phyloP scores from a whole-genome alignment of 345 rosid genomes.

The Euphorbia pulcherrima region DNA sequence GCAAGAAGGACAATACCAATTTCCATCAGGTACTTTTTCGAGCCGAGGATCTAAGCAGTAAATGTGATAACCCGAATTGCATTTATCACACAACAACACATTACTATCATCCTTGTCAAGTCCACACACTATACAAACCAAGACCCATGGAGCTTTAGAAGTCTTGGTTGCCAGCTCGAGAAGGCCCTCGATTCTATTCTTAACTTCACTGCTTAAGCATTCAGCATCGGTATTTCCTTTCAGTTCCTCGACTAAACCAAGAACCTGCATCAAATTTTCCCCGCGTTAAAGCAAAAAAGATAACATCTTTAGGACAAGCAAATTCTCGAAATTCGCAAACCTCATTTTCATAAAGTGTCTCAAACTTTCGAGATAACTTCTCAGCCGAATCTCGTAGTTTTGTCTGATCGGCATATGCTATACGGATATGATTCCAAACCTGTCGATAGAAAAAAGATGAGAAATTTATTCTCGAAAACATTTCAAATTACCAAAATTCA shows the following conservation, averaged over 20 bases:
- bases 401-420: slow-evolving; percentile 32
- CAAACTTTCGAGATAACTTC: slow-evolving; percentile 32
- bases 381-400: slow-evolving; percentile 30
- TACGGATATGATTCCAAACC: slow-evolving; percentile 36
- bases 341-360: slow-evolving; percentile 31
- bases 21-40: slow-evolving; percentile 35
- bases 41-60: slow-evolving; percentile 41
- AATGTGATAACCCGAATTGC: slow-evolving; percentile 40
- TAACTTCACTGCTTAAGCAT: slow-evolving; percentile 26
- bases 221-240: slow-evolving; percentile 10
- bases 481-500: background rate
- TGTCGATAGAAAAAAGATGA: slow-evolving; percentile 18
- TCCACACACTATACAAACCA: slow-evolving; percentile 38
- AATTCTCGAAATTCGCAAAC: slow-evolving; percentile 11
- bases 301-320: background rate
- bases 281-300: slow-evolving; percentile 11
- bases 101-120: slow-evolving; percentile 36
- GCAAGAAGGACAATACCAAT: slow-evolving; percentile 45
- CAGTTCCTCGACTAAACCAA: slow-evolving; percentile 28
- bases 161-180: slow-evolving; percentile 25
- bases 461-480: background rate
- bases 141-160: slow-evolving; percentile 40
- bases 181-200: slow-evolving; percentile 27
- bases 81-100: slow-evolving; percentile 38
- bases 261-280: slow-evolving; percentile 28